Evolutionary conservation across 129 eudicot genomes (phyloP), one percentile per base, ranked within the genome.

Genomic region (Centella asiatica): DNA sequence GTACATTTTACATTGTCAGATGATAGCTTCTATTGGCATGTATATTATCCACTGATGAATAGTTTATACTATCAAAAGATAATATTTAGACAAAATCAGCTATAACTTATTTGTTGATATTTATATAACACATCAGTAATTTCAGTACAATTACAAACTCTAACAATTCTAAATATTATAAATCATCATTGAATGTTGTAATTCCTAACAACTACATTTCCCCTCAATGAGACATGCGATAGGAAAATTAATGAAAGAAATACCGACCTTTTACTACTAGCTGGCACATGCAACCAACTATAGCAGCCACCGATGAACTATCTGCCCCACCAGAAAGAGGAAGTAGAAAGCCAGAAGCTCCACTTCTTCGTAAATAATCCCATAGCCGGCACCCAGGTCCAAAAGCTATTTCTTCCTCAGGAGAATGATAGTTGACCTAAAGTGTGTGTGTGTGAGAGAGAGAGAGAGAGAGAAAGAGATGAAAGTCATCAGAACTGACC

Each of bases 261-360:
- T 11, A 24, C 63, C 53, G 36, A 90, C 97, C 97, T 90, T 90
- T 81, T 65, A 86, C 83, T 14, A 90, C 97, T 59, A 86, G 94
- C 71, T 86, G 95, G 73, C 95, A 86, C 97, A 90, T 90, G 80
- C 94, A 90, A 37, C 97, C 97, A 79, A 90, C 97, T 26, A 90
- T 90, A 51, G 95, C 97, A 57, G 97, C 97, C 22, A 86, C 95
- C 23, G 95, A 83, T 60, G 97, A 90, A 75, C 97, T 90, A 77
- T 90, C 98, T 26, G 95, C 95, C 26, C 98, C 98, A 75, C 98
- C 98, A 26, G 98, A 90, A 57, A 90, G 95, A 37, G 98, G 98
- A 79, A 90, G 98, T 72, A 90, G 75, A 62, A 90, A 87, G 42
- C 98, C 98, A 62, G 95, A 87, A 42, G 98, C 98, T 28, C 98